Evolutionary conservation across 352 stramenopile species (phyloP), one percentile per base, ranked within the genome.

Genomic region (Phytophthora boehmeriae): DNA sequence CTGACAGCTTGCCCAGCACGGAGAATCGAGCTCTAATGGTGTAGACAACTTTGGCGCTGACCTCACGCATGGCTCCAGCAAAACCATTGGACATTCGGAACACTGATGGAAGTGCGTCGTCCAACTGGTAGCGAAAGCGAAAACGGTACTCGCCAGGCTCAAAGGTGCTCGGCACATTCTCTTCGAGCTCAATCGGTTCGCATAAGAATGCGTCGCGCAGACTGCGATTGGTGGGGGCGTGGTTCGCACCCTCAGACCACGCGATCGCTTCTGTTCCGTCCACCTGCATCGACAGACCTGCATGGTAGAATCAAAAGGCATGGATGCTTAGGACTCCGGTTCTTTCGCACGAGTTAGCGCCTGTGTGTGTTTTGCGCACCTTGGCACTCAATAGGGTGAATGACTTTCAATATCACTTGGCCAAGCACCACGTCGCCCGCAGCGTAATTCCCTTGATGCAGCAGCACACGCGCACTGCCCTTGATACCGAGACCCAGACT

Each of bases 21-120:
- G 70, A 54, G 23, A 92, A 64, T 14, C 64, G 67, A 39, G 77
- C 78, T 45, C 85, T 89, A 17, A 93, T 73, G 16, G 73, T 79
- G 67, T 93, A 93, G 27, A 81, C 71, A 56, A 93, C 86, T 3
- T 73, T 88, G 20, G 78, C 77, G 25, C 88, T 74, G 13, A 90
- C 63, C 16, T 71, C 28, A 9, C 43, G 48, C 57, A 69, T 66
- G 23, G 44, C 11, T 0, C 44, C 51, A 1, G 53, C 63, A 42
- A 52, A 63, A 11, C 56, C 53, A 14, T 60, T 39, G 11, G 48
- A 32, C 28, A 80, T 62, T 11, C 64, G 51, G 44, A 77, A 70
- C 1, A 80, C 78, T 4, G 75, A 64, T 5, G 77, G 73, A 20
- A 89, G 56, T 3, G 72, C 62, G 28, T 85, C 75, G 1, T 68